A percentile compares a stretch with the other conserved stretches of the same genome.
These are phyloP conservation scores for Colletotrichum lini DNA, from an alignment of 2,329 filamentous ascomycete species.

Conservation along the genomic window DNA sequence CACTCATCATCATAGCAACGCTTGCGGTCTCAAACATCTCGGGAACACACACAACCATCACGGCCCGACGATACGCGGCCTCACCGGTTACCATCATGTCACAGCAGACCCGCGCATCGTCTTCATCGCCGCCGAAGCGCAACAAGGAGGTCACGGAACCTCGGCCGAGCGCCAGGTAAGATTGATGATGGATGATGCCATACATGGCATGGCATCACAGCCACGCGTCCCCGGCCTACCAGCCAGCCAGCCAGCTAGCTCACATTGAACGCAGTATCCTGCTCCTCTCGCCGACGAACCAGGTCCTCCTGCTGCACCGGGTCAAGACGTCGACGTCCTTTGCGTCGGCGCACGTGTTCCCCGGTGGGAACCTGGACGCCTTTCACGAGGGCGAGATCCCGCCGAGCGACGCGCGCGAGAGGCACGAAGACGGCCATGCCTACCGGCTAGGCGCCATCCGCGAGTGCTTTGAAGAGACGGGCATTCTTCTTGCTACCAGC, in stretches of 20 bases:
- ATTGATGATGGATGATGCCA: not conserved
- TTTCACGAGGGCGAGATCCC: constrained; percentile 79
- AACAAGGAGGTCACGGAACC: constrained; percentile 58
- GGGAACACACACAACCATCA: not conserved
- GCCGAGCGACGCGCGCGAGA: constrained; percentile 59
- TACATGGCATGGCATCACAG: not conserved
- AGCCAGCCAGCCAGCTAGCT: constrained; percentile 8
- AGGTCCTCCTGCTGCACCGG: constrained; percentile 89
- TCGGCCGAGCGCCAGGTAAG: constrained; percentile 75
- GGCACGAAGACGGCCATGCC: constrained; percentile 79
- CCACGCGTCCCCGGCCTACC: constrained; percentile 13
- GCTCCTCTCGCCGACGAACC: constrained; percentile 87
- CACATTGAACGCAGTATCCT: constrained; percentile 66
- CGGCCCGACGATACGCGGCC: not conserved
- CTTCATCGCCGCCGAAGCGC: constrained; percentile 38
- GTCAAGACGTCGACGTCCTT: constrained; percentile 88
- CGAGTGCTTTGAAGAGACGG: constrained; percentile 96
- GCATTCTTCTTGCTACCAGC: constrained; percentile 80
- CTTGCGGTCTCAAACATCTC: not conserved
- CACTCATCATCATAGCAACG: constrained; percentile 5
- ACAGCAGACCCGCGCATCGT: constrained; percentile 27
- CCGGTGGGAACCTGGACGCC: constrained; percentile 86
- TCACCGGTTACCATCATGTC: constrained; percentile 30
- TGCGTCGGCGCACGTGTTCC: constrained; percentile 94
- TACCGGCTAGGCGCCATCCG: constrained; percentile 89